Conservation (phyloP, 352 stramenopile genomes). For the Globisporangium iwayamae region DNA sequence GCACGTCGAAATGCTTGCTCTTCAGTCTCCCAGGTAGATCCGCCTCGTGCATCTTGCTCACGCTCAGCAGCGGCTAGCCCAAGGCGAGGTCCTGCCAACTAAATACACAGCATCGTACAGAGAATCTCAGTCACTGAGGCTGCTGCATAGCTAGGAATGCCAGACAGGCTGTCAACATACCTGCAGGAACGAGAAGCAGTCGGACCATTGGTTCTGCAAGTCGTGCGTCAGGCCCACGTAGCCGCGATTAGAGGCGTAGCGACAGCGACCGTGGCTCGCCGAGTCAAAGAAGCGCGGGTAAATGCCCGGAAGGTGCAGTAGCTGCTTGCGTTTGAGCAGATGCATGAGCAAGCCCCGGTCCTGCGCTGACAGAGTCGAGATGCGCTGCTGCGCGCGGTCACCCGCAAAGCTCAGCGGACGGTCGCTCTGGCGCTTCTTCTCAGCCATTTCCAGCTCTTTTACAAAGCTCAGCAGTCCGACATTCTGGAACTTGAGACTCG, state of each 20-base stretch:
- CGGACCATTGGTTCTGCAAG: conserved; percentile 73
- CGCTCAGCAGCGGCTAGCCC: conserved; percentile 24
- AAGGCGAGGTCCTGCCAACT: conserved; percentile 57
- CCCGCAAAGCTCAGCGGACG: conserved; percentile 23
- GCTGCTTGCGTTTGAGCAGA: conserved; percentile 66
- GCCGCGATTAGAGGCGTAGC: conserved; percentile 44
- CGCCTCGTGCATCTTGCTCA: conserved; percentile 37
- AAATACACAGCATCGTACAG: background rate
- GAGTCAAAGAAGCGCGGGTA: conserved; percentile 73
- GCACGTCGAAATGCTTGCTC: conserved; percentile 36
- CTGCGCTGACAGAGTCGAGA: conserved; percentile 27
- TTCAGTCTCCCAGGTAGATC: conserved; percentile 47
- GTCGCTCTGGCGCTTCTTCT: conserved; percentile 26
- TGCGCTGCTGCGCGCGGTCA: conserved; percentile 37
- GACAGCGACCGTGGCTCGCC: conserved; percentile 43
- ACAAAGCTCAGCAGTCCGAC: conserved; percentile 43
- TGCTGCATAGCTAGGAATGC: background rate
- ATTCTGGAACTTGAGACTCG: conserved; percentile 38
- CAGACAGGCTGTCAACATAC: conserved; percentile 17
- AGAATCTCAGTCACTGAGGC: background rate
- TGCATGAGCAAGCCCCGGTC: conserved; percentile 67
- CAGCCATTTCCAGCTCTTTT: conserved; percentile 31
- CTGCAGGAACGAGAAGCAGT: conserved; percentile 67
- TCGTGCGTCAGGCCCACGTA: conserved; percentile 68
- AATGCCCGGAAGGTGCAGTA: conserved; percentile 65